phyloP scores from a whole-genome alignment of 306 rosid genomes.

The Cicer bijugum region DNA sequence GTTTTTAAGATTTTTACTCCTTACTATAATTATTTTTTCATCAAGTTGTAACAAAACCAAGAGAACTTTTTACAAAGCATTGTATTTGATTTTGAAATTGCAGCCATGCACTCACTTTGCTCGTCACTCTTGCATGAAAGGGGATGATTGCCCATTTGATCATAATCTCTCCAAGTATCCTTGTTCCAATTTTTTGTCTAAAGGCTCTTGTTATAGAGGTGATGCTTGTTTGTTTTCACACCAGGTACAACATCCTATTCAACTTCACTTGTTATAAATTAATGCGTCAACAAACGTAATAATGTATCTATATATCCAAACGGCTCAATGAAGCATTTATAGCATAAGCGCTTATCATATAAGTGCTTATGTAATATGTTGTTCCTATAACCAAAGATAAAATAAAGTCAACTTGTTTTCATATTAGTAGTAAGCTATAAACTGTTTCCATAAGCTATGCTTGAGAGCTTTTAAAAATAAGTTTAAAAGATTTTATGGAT shows the following conservation, averaged over 20 bases:
- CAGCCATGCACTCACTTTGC: constrained; percentile 85
- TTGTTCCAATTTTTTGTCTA: constrained; percentile 63
- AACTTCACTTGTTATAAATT: constrained; percentile 24
- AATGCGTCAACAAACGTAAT: too few species aligned
- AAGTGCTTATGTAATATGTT: too few species aligned
- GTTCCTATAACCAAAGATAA: too few species aligned
- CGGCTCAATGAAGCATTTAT: too few species aligned
- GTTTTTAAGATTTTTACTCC: constrained; percentile 3
- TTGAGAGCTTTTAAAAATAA: too few species aligned
- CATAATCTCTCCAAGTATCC: constrained; percentile 85
- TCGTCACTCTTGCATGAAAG: constrained; percentile 82
- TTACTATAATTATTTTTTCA: not conserved
- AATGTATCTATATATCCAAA: too few species aligned
- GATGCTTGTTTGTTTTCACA: constrained; percentile 76
- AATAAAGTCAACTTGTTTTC: too few species aligned
- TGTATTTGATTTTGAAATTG: constrained; percentile 47
- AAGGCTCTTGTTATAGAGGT: constrained; percentile 78
- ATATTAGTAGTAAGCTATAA: too few species aligned
- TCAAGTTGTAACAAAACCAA: constrained; percentile 10
- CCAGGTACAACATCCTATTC: constrained; percentile 60
- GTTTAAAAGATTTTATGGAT: too few species aligned
- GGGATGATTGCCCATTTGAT: constrained; percentile 89
- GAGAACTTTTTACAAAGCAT: constrained; percentile 5
- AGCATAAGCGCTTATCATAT: too few species aligned
- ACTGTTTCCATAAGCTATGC: too few species aligned